Evolutionary conservation across 2,329 filamentous ascomycete species (phyloP), one percentile per base, ranked within the genome.

Genomic region (Colletotrichum filicis): DNA sequence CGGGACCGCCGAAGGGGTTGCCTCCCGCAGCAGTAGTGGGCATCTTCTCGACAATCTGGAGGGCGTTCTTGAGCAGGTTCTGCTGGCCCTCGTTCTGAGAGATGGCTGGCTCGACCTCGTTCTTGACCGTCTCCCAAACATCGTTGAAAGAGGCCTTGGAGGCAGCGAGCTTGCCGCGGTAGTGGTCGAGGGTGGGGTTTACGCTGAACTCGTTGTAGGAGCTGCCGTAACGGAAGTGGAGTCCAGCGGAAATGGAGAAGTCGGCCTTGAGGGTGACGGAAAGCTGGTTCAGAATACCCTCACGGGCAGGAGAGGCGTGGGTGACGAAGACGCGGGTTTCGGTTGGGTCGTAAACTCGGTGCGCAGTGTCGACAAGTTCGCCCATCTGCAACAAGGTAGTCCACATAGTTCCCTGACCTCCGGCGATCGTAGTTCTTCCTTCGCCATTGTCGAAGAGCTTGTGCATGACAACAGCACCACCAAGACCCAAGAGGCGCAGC

Each of bases 171-270:
- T 99, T 99, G 81, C 97, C 97, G 73, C 97, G 95, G 84, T 99
- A 99, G 85, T 99, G 97, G 79, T 99, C 97, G 68, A 99, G 88
- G 0, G 96, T 98, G 3, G 97, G 97, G 83, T 99, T 99, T 80
- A 99, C 97, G 76, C 95, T 98, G 85, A 99, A 99, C 83, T 99
- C 97, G 84, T 99, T 99, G 89, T 99, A 99, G 1, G 97, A 99
- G 83, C 96, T 98, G 76, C 97, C 97, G 78, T 99, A 99, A 76
- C 97, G 91, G 92, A 99, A 99, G 85, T 99, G 97, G 32, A 99
- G 92, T 79, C 97, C 97, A 62, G 97, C 97, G 12, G 97, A 99
- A 79, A 99, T 93, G 28, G 97, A 99, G 84, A 99, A 99, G 82
- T 99, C 97, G 42, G 97, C 95, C 86, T 99, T 99, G 66, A 99